phyloP scores from a whole-genome alignment of 306 rosid species.

The Cicer cuneatum region DNA sequence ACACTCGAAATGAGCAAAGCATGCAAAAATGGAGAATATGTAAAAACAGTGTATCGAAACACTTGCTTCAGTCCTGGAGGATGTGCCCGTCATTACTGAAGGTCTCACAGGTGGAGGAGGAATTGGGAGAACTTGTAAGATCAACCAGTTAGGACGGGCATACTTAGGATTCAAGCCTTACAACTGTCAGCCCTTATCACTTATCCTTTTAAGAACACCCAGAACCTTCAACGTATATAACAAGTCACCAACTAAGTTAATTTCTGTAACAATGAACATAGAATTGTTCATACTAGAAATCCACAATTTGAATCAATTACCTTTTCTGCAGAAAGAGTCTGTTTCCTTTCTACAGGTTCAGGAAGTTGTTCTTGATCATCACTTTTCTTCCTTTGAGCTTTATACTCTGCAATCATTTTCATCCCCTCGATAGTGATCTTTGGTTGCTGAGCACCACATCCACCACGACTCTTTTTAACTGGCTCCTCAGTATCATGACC shows the following conservation, averaged over 20 bases:
- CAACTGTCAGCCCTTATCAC: conserved; percentile 88
- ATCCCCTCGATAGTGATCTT: conserved; percentile 90
- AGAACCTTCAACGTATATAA: conserved; percentile 71
- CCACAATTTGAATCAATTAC: conserved; percentile 51
- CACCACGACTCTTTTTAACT: conserved; percentile 87
- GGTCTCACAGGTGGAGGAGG: conserved; percentile 99
- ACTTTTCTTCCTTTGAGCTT: conserved; percentile 87
- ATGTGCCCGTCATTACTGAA: conserved; percentile 98
- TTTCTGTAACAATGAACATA: conserved; percentile 11
- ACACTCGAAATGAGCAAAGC: conserved; percentile 28
- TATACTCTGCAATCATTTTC: conserved; percentile 91
- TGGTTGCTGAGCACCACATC: conserved; percentile 99
- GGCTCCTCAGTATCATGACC: conserved; percentile 76
- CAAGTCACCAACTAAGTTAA: conserved; percentile 36
- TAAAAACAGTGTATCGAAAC: conserved; percentile 6
- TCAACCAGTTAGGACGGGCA: conserved; percentile 99
- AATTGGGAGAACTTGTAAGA: conserved; percentile 96
- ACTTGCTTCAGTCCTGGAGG: conserved; percentile 97
- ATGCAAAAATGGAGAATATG: neutral
- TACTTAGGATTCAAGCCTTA: conserved; percentile 89
- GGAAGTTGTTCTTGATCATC: conserved; percentile 98
- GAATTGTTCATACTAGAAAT: conserved; percentile 29
- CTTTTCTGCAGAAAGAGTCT: conserved; percentile 91
- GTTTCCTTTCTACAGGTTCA: conserved; percentile 97
- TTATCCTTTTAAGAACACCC: conserved; percentile 84